Base-by-base conservation (phyloP, 1,139 yeast species). In the Pneumocystis wakefieldiae region DNA sequence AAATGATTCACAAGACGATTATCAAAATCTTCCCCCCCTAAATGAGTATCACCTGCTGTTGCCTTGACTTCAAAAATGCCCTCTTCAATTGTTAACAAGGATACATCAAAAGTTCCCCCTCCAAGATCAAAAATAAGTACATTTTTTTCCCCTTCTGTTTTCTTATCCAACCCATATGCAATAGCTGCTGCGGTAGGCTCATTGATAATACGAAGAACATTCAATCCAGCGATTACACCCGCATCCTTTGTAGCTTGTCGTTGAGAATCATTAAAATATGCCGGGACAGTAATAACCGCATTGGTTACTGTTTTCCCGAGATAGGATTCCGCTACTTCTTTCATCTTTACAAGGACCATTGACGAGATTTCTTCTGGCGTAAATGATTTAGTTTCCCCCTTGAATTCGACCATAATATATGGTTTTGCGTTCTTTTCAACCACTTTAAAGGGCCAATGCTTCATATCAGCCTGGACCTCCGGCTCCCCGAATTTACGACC, bases 1-100 rank as follows among this genome's bases (percentile, higher is more conserved):
- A 91, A 91, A 83, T 83, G 89, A 78, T 87, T 92, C 77, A 91
- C 87, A 76, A 91, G 84, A 84, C 90, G 87, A 85, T 91, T 85
- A 80, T 90, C 97, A 81, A 91, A 91, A 83, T 91, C 97, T 83
- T 91, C 96, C 86, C 97, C 97, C 86, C 98, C 97, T 83, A 91
- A 86, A 81, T 91, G 98, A 75, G 98, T 92, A 82, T 92, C 97
- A 89, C 98, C 98, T 77, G 97, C 96, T 74, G 98, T 92, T 74
- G 98, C 94, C 85, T 91, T 91, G 76, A 92, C 98, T 76, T 95
- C 91, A 86, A 91, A 92, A 75, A 92, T 94, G 85, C 98, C 98
- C 79, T 94, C 97, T 77, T 94, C 95, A 77, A 92, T 89, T 83
- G 89, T 87, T 78, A 91, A 83, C 74, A 91, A 83, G 67, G 98